Evolutionary conservation across 352 stramenopile genomes (phyloP).

Genomic region (Pythium phragmitis): DNA sequence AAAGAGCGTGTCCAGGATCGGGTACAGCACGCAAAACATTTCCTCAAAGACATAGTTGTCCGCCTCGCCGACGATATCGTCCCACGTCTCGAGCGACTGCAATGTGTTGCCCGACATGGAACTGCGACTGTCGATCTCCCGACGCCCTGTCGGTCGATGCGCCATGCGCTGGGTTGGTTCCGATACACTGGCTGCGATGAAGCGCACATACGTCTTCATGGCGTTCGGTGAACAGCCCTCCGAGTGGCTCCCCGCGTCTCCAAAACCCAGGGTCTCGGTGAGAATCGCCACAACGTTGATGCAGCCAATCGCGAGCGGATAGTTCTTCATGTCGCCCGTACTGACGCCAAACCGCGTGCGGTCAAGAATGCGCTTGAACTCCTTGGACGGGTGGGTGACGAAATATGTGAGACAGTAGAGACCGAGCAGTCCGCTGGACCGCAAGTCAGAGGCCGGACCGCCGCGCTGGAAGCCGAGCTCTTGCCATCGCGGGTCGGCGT

Average conservation of each 20-base stretch:
- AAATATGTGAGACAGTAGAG: constrained; percentile 87
- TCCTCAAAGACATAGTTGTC: constrained; percentile 86
- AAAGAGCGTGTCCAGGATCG: constrained; percentile 79
- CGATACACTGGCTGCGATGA: constrained; percentile 53
- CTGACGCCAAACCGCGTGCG: constrained; percentile 81
- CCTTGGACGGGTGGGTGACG: constrained; percentile 54
- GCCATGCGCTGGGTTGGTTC: constrained; percentile 20
- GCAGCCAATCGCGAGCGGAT: constrained; percentile 82
- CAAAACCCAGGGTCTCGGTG: constrained; percentile 74
- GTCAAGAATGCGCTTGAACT: constrained; percentile 71
- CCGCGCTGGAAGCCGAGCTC: constrained; percentile 84
- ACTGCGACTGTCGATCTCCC: constrained; percentile 5
- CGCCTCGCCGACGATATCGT: constrained; percentile 65
- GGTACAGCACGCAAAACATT: constrained; percentile 83
- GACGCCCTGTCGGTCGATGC: constrained; percentile 6
- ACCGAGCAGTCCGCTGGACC: constrained; percentile 79
- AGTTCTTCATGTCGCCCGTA: constrained; percentile 88
- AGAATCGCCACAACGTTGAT: constrained; percentile 82
- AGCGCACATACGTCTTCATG: constrained; percentile 74
- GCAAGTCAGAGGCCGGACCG: constrained; percentile 76
- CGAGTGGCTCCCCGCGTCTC: constrained; percentile 75
- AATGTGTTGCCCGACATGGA: constrained; percentile 37
- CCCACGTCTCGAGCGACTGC: constrained; percentile 57
- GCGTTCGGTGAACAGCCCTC: constrained; percentile 62
- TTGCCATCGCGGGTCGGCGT: constrained; percentile 72